Conservation (phyloP, 805 yeast genomes). For the Candida oleophila region DNA sequence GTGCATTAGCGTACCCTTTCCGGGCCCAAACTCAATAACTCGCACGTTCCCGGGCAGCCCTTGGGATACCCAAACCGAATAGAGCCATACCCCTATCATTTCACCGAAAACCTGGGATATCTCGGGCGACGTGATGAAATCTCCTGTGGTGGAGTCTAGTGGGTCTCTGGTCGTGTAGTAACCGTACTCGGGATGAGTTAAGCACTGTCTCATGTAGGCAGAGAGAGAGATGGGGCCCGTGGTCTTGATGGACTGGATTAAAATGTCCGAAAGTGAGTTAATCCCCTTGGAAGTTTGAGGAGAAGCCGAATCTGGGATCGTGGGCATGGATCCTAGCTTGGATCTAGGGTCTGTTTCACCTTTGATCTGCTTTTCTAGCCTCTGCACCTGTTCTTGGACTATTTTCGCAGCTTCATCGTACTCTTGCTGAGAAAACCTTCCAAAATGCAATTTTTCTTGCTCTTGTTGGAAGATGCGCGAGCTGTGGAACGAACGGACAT, state of each 20-base stretch:
- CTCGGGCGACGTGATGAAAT: conserved; percentile 84
- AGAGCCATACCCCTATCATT: conserved; percentile 74
- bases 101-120: conserved; percentile 87
- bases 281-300: neutral
- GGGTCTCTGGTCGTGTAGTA: conserved; percentile 81
- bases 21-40: conserved; percentile 82
- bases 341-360: conserved; percentile 35
- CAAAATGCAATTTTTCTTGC: conserved; percentile 27
- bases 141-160: conserved; percentile 59
- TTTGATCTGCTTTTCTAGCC: conserved; percentile 30
- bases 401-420: conserved; percentile 37
- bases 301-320: conserved; percentile 26
- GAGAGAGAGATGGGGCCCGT: conserved; percentile 78
- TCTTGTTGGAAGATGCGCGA: neutral
- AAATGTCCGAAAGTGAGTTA: conserved; percentile 30
- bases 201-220: conserved; percentile 76
- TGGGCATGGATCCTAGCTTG: conserved; percentile 35
- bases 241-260: conserved; percentile 53
- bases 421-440: conserved; percentile 36
- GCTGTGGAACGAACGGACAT: neutral
- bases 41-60: conserved; percentile 49
- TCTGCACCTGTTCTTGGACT: conserved; percentile 28
- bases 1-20: conserved; percentile 73
- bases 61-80: conserved; percentile 56
- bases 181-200: conserved; percentile 74